Base-by-base conservation (phyloP, 208 protist species). In the Phytomonas sp. region DNA sequence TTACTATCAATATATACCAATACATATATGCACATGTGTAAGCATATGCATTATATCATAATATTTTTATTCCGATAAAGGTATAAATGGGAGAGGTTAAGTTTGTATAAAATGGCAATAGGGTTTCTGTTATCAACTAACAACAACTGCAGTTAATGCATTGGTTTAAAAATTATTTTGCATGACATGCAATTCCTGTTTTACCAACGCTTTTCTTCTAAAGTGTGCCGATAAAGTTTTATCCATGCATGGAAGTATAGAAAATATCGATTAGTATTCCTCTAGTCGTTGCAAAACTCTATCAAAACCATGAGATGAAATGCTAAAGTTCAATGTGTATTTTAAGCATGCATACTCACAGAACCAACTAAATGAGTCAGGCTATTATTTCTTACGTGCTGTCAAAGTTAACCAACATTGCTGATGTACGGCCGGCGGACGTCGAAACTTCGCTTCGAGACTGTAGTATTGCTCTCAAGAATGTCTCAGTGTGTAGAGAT, bases 311-410 rank as follows among this genome's bases (percentile, higher is more conserved):
- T 13, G 36, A 40, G 6, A 9, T 9, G 4, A 40, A 40, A 40
- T 40, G 9, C 9, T 40, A 4, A 40, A 40, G 36, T 4, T 9
- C 9, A 40, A 9, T 40, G 9, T 40, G 36, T 40, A 40, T 40
- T 40, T 40, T 13, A 40, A 40, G 4, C 9, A 40, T 13, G 36
- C 36, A 40, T 40, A 40, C 36, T 9, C 6, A 40, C 9, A 40
- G 6, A 40, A 9, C 4, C 53, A 20, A 33, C 64, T 26, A 11
- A 29, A 91, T 95, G 90, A 83, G 84, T 64, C 80, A 89, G 29
- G 74, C 81, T 53, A 68, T 89, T 26, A 65, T 93, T 67, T 90
- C 90, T 5, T 95, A 88, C 68, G 70, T 95, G 43, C 73, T 93
- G 3, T 78, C 76, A 15, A 63, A 63, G 9, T 32, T 95, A 23